A percentile compares a stretch with the other conserved stretches of the same genome.
These are phyloP conservation scores for Geotrichum cucujoidarum DNA, from an alignment of 1,139 yeast genomes.

Conservation along the genomic window DNA sequence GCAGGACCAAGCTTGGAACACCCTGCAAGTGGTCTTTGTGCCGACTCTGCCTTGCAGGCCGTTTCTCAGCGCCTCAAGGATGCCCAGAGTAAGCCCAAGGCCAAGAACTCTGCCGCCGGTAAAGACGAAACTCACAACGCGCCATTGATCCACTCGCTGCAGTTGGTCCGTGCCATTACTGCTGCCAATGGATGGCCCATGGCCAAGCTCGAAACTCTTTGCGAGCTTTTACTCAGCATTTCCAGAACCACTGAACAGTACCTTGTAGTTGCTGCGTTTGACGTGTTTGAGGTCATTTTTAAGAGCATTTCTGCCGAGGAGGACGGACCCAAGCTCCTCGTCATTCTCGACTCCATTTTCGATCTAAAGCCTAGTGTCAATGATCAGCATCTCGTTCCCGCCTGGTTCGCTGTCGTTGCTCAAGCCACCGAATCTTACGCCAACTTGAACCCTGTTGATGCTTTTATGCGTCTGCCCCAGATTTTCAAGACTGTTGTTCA, in stretches of 20 bases:
- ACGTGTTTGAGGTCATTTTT: conserved; percentile 81
- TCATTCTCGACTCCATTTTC: conserved; percentile 64
- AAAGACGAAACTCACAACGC: conserved; percentile 39
- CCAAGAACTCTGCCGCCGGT: conserved; percentile 21
- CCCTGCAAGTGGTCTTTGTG: conserved; percentile 65
- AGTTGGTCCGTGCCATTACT: conserved; percentile 64
- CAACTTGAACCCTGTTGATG: conserved; percentile 51
- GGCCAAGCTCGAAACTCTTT: conserved; percentile 59
- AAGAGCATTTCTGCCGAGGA: conserved; percentile 66
- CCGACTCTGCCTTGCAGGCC: conserved; percentile 59
- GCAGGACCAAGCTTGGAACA: conserved; percentile 77
- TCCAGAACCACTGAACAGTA: conserved; percentile 82
- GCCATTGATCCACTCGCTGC: conserved; percentile 68
- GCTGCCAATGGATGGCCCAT: conserved; percentile 80
- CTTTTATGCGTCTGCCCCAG: conserved; percentile 53
- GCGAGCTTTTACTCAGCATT: conserved; percentile 69
- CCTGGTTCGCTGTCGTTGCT: conserved; percentile 94
- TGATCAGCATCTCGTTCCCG: conserved; percentile 81
- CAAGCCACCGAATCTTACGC: conserved; percentile 75
- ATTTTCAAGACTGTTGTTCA: conserved; percentile 54
- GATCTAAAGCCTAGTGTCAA: conserved; percentile 76
- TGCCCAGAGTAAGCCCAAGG: conserved; percentile 31
- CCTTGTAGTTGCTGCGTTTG: conserved; percentile 73
- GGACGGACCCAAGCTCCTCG: conserved; percentile 50
- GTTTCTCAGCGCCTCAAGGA: conserved; percentile 44